phyloP scores from a whole-genome alignment of 768 basidiomycete species.

The Fomitopsis serialis region DNA sequence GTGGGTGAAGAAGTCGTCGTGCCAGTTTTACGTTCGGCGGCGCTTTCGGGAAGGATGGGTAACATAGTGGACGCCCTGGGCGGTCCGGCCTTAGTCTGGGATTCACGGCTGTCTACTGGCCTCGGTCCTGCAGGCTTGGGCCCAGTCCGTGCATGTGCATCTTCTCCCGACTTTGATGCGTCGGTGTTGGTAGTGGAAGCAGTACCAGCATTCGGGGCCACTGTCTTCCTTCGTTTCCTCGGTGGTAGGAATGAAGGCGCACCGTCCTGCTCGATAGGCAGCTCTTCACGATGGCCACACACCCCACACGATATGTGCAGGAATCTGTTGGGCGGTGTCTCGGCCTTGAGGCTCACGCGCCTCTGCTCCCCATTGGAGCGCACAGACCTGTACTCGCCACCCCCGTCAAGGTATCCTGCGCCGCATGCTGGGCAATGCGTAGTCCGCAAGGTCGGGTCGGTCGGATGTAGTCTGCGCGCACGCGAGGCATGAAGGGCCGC shows the following conservation, averaged over 20 bases:
- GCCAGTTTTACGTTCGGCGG: neutral
- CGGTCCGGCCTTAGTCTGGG: neutral
- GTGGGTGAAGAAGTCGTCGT: neutral
- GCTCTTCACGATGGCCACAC: constrained; percentile 23
- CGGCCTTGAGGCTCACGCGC: constrained; percentile 15
- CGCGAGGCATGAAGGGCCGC: constrained; percentile 58
- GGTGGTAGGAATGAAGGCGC: constrained; percentile 14
- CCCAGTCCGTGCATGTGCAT: neutral
- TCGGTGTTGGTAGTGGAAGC: neutral
- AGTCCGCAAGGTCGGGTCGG: constrained; percentile 14
- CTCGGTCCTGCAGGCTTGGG: neutral
- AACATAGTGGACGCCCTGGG: neutral
- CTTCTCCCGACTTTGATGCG: neutral
- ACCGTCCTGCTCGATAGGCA: constrained; percentile 15
- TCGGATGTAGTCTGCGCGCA: constrained; percentile 23
- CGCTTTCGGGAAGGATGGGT: neutral
- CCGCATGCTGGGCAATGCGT: constrained; percentile 53
- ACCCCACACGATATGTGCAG: constrained; percentile 21
- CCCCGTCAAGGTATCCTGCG: constrained; percentile 36
- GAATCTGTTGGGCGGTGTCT: constrained; percentile 2
- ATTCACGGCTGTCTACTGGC: neutral
- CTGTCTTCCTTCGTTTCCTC: constrained; percentile 12
- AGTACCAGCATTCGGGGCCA: neutral
- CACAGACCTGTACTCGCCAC: constrained; percentile 30
- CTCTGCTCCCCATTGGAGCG: constrained; percentile 23